Evolutionary conservation across 495 filamentous ascomycete genomes (phyloP).

Genomic region (Lasiosphaeria miniovina): DNA sequence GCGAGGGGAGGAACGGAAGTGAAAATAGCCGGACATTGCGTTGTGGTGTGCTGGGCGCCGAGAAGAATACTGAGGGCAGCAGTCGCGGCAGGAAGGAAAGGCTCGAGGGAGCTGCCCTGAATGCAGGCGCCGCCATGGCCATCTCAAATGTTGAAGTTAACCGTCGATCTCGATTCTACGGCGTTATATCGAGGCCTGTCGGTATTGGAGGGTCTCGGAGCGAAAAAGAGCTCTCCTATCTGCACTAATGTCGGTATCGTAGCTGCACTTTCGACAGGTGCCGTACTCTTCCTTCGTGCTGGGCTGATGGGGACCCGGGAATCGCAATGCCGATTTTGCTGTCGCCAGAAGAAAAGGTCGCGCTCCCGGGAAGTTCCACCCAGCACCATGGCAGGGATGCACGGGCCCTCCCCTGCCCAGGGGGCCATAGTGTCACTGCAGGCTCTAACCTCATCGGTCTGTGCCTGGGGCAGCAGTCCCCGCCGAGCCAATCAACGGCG

Average conservation of each 20-base stretch:
- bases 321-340: slow-evolving; percentile 10
- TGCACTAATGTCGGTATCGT: neutral
- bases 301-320: slow-evolving; percentile 11
- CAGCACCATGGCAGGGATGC: slow-evolving; percentile 16
- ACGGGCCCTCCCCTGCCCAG: slow-evolving; percentile 26
- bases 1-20: slow-evolving; percentile 44
- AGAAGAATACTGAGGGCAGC: slow-evolving; percentile 36
- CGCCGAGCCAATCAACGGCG: slow-evolving; percentile 38
- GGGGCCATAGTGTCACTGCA: slow-evolving; percentile 11
- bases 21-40: slow-evolving; percentile 40
- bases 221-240: neutral
- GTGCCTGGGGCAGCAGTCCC: slow-evolving; percentile 35
- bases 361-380: slow-evolving; percentile 21
- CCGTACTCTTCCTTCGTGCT: neutral
- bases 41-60: slow-evolving; percentile 39
- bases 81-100: slow-evolving; percentile 35
- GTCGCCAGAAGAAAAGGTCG: slow-evolving; percentile 28
- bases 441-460: slow-evolving; percentile 22
- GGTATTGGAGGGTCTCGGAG: too few relatives aligned
- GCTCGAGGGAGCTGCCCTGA: slow-evolving; percentile 30
- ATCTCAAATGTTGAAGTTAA: slow-evolving; percentile 3
- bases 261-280: neutral
- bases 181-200: too few relatives aligned
- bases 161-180: neutral
- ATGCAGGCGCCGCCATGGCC: slow-evolving; percentile 42